phyloP scores from a whole-genome alignment of 495 filamentous ascomycete genomes.

The Penicillium desertorum region DNA sequence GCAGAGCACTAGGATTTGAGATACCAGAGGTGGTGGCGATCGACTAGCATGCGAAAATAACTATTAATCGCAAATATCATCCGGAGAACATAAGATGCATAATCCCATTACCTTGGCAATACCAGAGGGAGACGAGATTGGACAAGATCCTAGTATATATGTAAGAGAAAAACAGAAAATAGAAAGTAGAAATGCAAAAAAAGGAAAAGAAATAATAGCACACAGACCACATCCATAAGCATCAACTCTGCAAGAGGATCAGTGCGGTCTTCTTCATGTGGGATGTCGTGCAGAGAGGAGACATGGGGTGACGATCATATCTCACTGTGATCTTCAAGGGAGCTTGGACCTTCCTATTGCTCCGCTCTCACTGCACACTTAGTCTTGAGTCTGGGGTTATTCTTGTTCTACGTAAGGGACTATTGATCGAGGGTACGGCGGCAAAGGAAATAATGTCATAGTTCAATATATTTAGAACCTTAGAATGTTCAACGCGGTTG shows the following conservation, averaged over 20 bases:
- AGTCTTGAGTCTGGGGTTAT: background rate
- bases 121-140: background rate
- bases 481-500: background rate
- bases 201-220: background rate
- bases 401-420: slow-evolving; percentile 1
- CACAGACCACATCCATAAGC: slow-evolving; percentile 16
- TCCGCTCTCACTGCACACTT: slow-evolving; percentile 8
- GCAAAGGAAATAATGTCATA: slow-evolving; percentile 7
- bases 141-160: background rate
- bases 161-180: background rate
- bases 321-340: slow-evolving; percentile 20
- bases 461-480: background rate
- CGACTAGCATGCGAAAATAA: slow-evolving; percentile 9
- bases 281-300: slow-evolving; percentile 30
- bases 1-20: slow-evolving; percentile 6
- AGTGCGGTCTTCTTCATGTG: slow-evolving; percentile 20
- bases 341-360: slow-evolving; percentile 29
- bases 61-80: slow-evolving; percentile 13
- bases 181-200: background rate
- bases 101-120: slow-evolving; percentile 8
- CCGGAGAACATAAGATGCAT: slow-evolving; percentile 19
- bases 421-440: slow-evolving; percentile 7
- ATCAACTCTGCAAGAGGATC: slow-evolving; percentile 20
- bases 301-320: slow-evolving; percentile 24
- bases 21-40: slow-evolving; percentile 22